These are phyloP conservation scores for Pseudogymnoascus sp. DNA, from an alignment of 2,329 filamentous ascomycete genomes.

Conservation along the genomic window DNA sequence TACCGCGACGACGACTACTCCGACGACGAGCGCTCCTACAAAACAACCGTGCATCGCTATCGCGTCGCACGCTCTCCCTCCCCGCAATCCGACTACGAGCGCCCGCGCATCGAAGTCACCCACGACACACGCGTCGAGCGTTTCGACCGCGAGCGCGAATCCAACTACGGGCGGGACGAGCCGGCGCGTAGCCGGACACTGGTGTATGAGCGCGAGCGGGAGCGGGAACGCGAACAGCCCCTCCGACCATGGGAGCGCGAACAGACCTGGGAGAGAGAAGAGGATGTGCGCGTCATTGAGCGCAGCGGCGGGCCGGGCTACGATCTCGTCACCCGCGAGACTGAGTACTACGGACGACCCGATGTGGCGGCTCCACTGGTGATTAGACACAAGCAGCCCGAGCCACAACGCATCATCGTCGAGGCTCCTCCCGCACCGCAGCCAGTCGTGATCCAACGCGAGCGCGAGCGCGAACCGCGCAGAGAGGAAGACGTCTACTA, in stretches of 20 bases:
- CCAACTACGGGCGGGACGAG: slow-evolving; percentile 29
- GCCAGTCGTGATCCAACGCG: slow-evolving; percentile 35
- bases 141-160: slow-evolving; percentile 30
- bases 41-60: slow-evolving; percentile 26
- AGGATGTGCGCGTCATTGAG: slow-evolving; percentile 25
- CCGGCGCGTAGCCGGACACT: slow-evolving; percentile 26
- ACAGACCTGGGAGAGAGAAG: slow-evolving; percentile 19
- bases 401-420: slow-evolving; percentile 51
- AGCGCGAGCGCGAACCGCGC: slow-evolving; percentile 21
- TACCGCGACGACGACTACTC: slow-evolving; percentile 26
- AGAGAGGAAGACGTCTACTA: slow-evolving; percentile 29
- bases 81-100: slow-evolving; percentile 24
- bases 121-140: slow-evolving; percentile 20
- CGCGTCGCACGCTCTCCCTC: slow-evolving; percentile 23
- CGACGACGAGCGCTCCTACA: slow-evolving; percentile 25
- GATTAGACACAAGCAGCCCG: slow-evolving; percentile 45
- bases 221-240: slow-evolving; percentile 25
- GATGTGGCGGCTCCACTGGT: slow-evolving; percentile 44
- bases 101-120: slow-evolving; percentile 25
- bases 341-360: slow-evolving; percentile 50
- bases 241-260: slow-evolving; percentile 26
- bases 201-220: slow-evolving; percentile 36
- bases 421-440: slow-evolving; percentile 42
- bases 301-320: slow-evolving; percentile 24
- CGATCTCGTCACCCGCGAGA: slow-evolving; percentile 32